Conservation (phyloP, 805 yeast genomes). For the Metschnikowia reukaufii region DNA sequence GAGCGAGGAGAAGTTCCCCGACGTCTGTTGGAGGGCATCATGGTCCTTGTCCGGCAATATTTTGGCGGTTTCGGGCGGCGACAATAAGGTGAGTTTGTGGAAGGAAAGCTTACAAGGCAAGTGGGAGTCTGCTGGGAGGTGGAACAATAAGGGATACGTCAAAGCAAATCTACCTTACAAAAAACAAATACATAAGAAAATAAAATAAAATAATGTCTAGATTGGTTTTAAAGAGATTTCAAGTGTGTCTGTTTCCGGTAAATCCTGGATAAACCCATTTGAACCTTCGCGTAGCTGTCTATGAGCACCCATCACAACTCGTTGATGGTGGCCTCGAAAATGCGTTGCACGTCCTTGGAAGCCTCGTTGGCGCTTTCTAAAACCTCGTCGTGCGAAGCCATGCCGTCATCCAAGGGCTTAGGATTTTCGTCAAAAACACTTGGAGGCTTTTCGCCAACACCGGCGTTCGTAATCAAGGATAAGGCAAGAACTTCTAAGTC, state of each 20-base stretch:
- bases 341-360: conserved; percentile 71
- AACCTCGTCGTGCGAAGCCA: conserved; percentile 92
- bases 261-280: too few species aligned
- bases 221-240: neutral
- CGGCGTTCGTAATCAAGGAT: conserved; percentile 82
- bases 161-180: neutral
- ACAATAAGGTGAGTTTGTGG: conserved; percentile 94
- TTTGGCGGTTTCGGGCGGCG: conserved; percentile 94
- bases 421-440: conserved; percentile 60
- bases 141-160: conserved; percentile 54
- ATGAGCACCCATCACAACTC: conserved; percentile 27
- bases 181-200: too few species aligned
- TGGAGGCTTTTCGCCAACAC: conserved; percentile 68
- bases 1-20: conserved; percentile 83
- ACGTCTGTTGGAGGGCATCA: conserved; percentile 96
- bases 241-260: too few species aligned
- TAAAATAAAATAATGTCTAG: conserved; percentile 7
- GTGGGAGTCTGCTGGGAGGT: conserved; percentile 99
- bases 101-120: conserved; percentile 88
- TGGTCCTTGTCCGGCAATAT: conserved; percentile 97
- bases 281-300: too few species aligned
- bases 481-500: conserved; percentile 82
- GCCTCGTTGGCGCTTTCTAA: conserved; percentile 79
- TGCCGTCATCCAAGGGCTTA: conserved; percentile 60
- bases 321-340: conserved; percentile 63